A percentile compares a stretch with the other conserved stretches of the same genome.
Evolutionary conservation across 805 yeast species (phyloP).

Genomic region (Barnettozyma botsteinii): DNA sequence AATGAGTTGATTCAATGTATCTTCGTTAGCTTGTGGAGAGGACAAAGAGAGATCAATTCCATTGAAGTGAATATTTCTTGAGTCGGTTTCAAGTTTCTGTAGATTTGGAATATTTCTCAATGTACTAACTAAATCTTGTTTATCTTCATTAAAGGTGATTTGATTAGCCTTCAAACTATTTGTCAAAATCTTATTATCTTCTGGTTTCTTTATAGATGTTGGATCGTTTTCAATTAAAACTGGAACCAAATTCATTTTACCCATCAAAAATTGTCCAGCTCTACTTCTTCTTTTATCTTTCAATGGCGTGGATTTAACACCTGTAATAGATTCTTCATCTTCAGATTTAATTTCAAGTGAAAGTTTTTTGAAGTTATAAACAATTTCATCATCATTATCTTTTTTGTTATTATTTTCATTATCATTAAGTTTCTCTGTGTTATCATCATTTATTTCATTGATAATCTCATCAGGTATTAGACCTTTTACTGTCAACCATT

Average conservation of each 20-base stretch:
- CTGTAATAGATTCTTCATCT: conserved; percentile 6
- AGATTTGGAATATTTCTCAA: conserved; percentile 16
- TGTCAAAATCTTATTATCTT: conserved; percentile 10
- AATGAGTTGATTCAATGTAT: conserved; percentile 9
- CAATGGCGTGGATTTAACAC: conserved; percentile 5
- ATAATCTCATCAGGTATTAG: conserved; percentile 21
- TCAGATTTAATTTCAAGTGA: conserved; percentile 16
- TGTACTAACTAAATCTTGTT: conserved; percentile 7
- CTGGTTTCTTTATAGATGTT: conserved; percentile 22
- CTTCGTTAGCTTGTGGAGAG: conserved; percentile 8
- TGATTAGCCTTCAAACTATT: conserved; percentile 15
- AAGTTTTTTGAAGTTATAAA: conserved; percentile 19
- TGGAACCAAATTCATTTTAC: conserved; percentile 38
- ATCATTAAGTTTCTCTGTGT: conserved; percentile 2
- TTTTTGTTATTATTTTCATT: conserved; percentile 1
- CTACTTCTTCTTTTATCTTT: conserved; percentile 24
- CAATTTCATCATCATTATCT: conserved; percentile 8
- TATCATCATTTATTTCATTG: conserved; percentile 12
- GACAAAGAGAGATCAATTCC: neutral
- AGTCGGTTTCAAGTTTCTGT: conserved; percentile 6
- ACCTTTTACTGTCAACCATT: conserved; percentile 26
- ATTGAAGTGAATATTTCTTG: neutral
- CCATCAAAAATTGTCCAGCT: conserved; percentile 34
- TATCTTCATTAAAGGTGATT: conserved; percentile 5
- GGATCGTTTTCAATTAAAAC: conserved; percentile 31